Conservation (phyloP, 805 yeast genomes). For the Candida quercuum region DNA sequence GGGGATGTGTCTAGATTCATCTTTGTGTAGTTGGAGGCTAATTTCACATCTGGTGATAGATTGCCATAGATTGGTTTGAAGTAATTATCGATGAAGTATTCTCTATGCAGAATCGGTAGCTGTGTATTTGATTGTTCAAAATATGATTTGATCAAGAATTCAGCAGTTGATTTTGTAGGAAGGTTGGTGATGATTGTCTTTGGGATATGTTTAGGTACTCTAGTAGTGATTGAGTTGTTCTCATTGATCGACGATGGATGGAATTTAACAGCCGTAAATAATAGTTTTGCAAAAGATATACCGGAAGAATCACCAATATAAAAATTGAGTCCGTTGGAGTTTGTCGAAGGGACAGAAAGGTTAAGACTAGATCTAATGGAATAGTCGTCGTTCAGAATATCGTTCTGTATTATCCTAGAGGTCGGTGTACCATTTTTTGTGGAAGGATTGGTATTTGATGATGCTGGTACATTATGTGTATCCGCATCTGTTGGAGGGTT, state of each 20-base stretch:
- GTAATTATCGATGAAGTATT: conserved; percentile 57
- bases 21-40: conserved; percentile 54
- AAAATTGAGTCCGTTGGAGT: conserved; percentile 16
- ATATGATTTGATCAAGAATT: conserved; percentile 53
- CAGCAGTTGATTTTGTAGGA: conserved; percentile 70
- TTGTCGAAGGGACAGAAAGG: conserved; percentile 12
- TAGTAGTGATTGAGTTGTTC: conserved; percentile 23
- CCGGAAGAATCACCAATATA: conserved; percentile 52
- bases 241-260: conserved; percentile 29
- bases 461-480: no score
- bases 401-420: conserved; percentile 2
- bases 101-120: conserved; percentile 79
- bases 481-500: no score
- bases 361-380: conserved; percentile 21
- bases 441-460: no score
- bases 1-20: conserved; percentile 32
- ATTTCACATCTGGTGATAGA: conserved; percentile 43
- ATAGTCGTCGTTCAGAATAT: conserved; percentile 6
- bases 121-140: conserved; percentile 82
- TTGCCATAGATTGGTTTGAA: conserved; percentile 81
- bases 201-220: conserved; percentile 18
- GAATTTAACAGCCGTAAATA: conserved; percentile 73
- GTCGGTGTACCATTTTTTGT: no score
- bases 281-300: conserved; percentile 68
- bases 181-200: conserved; percentile 35